Conservation (phyloP, 768 basidiomycete genomes). For the Tephrocybe sp. region DNA sequence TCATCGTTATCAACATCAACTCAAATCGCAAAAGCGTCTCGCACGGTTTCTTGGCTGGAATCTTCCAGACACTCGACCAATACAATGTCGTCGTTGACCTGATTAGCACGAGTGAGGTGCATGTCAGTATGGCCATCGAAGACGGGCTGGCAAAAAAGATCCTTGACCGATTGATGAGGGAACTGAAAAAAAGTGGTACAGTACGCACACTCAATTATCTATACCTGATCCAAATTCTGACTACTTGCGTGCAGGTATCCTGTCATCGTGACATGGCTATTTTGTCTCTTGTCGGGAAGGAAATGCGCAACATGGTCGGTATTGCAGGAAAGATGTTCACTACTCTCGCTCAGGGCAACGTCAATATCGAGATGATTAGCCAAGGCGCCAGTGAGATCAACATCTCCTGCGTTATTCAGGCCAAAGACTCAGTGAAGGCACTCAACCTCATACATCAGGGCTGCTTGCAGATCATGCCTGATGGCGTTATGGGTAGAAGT, state of each 20-base stretch:
- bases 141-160: slow-evolving; percentile 62
- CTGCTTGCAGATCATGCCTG: slow-evolving; percentile 69
- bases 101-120: slow-evolving; percentile 96
- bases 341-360: slow-evolving; percentile 87
- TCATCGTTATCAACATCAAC: slow-evolving; percentile 90
- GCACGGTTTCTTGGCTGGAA: slow-evolving; percentile 94
- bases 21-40: slow-evolving; percentile 95
- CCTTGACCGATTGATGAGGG: slow-evolving; percentile 70
- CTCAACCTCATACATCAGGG: slow-evolving; percentile 93
- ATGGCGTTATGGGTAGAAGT: slow-evolving; percentile 39
- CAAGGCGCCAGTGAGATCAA: slow-evolving; percentile 98
- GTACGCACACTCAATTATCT: slow-evolving; percentile 46
- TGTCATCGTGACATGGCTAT: slow-evolving; percentile 91
- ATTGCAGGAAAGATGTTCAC: slow-evolving; percentile 95
- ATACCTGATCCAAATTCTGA: too few species aligned
- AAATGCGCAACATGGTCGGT: slow-evolving; percentile 95
- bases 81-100: slow-evolving; percentile 95
- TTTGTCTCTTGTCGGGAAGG: slow-evolving; percentile 95
- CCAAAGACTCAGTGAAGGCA: slow-evolving; percentile 84
- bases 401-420: slow-evolving; percentile 90
- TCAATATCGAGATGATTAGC: slow-evolving; percentile 99
- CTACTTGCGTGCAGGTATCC: too few species aligned
- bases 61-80: slow-evolving; percentile 86
- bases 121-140: slow-evolving; percentile 97
- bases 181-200: slow-evolving; percentile 77